Conservation (phyloP, 78 protist species). For the Dictyostelium brefeldianum region DNA sequence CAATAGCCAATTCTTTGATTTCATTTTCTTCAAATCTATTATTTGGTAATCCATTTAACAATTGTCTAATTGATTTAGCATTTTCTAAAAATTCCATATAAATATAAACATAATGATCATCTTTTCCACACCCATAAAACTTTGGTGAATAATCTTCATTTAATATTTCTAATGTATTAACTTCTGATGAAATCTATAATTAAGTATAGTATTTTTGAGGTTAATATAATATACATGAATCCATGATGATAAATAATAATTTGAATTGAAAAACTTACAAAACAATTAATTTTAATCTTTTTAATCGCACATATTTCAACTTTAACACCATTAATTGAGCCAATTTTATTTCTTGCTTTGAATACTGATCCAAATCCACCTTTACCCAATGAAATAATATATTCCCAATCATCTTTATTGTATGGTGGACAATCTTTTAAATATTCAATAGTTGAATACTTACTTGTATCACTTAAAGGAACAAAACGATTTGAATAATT, state of each 20-base stretch:
- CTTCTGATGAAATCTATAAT: background rate
- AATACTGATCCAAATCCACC: background rate
- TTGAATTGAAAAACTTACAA: background rate
- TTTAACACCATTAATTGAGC: background rate
- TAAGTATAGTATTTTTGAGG: too few relatives aligned
- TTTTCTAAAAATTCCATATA: background rate
- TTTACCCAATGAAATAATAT: background rate
- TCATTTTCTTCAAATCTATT: too few relatives aligned
- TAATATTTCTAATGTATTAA: too few relatives aligned
- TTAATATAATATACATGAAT: too few relatives aligned
- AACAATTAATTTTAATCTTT: too few relatives aligned
- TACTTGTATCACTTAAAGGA: too few relatives aligned
- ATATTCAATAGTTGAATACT: too few relatives aligned
- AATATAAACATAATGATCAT: background rate
- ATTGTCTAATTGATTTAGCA: background rate
- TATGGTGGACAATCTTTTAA: too few relatives aligned
- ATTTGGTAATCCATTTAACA: too few relatives aligned
- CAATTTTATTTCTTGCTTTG: background rate
- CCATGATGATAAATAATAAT: too few relatives aligned
- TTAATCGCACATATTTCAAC: background rate
- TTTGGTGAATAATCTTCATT: background rate
- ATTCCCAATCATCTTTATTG: background rate
- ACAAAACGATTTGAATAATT: too few relatives aligned
- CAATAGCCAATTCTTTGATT: too few relatives aligned
- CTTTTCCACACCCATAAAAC: background rate